Evolutionary conservation across 164 flowering plant species (phyloP).

Genomic region (Vitis rotundifolia): DNA sequence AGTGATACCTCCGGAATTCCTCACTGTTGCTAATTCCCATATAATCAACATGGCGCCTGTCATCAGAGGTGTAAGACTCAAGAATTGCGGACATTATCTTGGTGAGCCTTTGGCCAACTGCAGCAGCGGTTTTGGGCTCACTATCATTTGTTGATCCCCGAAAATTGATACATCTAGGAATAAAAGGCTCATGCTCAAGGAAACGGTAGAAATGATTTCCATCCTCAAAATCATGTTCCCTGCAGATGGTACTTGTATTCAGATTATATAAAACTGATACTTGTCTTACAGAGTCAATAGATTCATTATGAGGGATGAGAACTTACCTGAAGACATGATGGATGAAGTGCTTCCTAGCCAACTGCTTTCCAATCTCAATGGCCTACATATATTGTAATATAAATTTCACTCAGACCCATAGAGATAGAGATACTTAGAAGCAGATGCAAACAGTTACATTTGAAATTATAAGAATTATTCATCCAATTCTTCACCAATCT

Average conservation of each 20-base stretch:
- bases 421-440: background rate
- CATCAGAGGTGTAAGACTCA: conserved; percentile 84
- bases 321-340: conserved; percentile 84
- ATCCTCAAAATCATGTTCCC: conserved; percentile 84
- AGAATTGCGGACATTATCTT: conserved; percentile 88
- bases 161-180: conserved; percentile 77
- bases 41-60: conserved; percentile 69
- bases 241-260: conserved; percentile 13
- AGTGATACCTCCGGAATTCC: conserved; percentile 81
- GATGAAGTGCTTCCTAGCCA: conserved; percentile 79
- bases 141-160: conserved; percentile 62
- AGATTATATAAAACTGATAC: background rate
- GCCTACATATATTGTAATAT: conserved; percentile 45
- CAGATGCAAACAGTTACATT: background rate
- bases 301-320: background rate
- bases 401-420: background rate
- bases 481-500: too few species aligned
- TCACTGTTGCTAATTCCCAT: conserved; percentile 73
- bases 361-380: conserved; percentile 66
- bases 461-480: background rate
- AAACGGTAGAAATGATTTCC: conserved; percentile 84
- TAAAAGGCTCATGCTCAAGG: conserved; percentile 84
- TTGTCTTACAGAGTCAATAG: background rate
- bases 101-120: conserved; percentile 52
- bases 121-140: conserved; percentile 63